Base-by-base conservation (phyloP, 2,329 filamentous ascomycete species). In the Aspergillus amoenus region DNA sequence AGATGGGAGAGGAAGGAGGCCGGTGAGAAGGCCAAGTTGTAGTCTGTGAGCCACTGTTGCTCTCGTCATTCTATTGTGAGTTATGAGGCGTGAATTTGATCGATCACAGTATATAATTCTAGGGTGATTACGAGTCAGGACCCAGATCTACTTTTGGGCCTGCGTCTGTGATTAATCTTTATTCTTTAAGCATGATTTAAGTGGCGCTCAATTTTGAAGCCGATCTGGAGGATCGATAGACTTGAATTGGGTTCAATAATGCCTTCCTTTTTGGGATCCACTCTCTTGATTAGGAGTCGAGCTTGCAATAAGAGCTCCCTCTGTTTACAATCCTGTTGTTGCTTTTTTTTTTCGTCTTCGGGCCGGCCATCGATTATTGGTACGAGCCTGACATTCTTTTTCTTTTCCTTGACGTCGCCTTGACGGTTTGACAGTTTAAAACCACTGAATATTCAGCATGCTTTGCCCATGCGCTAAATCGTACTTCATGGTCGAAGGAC, bases 1-100 rank as follows among this genome's bases (percentile, higher is more conserved):
- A 78, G 79, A 58, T 96, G 92, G 92, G 83, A 86, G 62, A 79
- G 79, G 63, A 77, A 81, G 73, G 80, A 84, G 71, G 69, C 75
- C 67, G 79, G 78, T 66, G 80, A 84, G 65, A 88, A 85, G 76
- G 82, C 84, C 27, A 87, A 81, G 72, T 70, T 88, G 54, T 86
- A 68, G 74, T 40, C n/a, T 27, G 15, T 44, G 46, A 11, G 21
- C 22, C 6, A 48, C 30, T 22, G 17, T 12, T 43, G 3, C 27
- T 30, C 9, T 30, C 27, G 9, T 4, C 27, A 11, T 30, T 17
- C 7, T 45, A 17, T 11, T 45, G 13, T 22, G 17, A n/a, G 22
- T 9, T 45, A 45, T 45, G 11, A 30, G 22, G n/a, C 18, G 24
- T 30, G n/a, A 15, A 7, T 45, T 45, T 27, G 24, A 45, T 45